Conservation (phyloP, 1,284 basidiomycete genomes). For the Ganoderma multipileum region DNA sequence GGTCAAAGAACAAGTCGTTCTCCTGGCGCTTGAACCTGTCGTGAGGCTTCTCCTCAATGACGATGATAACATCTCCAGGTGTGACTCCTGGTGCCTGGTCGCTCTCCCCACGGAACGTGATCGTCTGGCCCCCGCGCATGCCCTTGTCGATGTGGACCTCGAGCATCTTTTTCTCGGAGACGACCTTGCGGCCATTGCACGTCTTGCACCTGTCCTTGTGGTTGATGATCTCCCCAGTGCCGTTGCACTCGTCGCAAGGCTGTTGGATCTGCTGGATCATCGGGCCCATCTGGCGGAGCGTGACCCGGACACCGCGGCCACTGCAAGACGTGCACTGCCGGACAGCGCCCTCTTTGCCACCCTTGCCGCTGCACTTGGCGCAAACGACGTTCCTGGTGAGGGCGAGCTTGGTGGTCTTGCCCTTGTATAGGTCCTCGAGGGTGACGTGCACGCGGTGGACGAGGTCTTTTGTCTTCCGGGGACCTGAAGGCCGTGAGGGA, state of each 20-base stretch:
- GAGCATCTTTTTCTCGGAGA: constrained; percentile 96
- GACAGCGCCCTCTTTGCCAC: constrained; percentile 97
- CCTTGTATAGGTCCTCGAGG: constrained; percentile 98
- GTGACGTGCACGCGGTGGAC: constrained; percentile 96
- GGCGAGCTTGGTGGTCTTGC: constrained; percentile 98
- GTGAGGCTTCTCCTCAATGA: constrained; percentile 96
- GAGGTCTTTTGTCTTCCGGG: constrained; percentile 98
- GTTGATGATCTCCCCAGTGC: constrained; percentile 94
- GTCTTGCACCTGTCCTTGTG: constrained; percentile 91
- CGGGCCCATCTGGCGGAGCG: constrained; percentile 95
- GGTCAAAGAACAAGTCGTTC: constrained; percentile 89
- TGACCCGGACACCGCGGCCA: constrained; percentile 93
- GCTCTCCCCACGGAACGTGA: constrained; percentile 94
- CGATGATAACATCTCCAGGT: constrained; percentile 97
- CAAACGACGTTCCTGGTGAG: constrained; percentile 97
- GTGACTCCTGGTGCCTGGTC: constrained; percentile 93
- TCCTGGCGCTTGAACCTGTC: constrained; percentile 79
- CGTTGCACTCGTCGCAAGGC: constrained; percentile 92
- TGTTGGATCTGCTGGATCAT: constrained; percentile 99
- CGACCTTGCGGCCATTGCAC: constrained; percentile 96
- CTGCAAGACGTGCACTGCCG: constrained; percentile 81
- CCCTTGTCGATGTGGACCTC: constrained; percentile 99
- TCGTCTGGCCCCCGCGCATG: constrained; percentile 98
- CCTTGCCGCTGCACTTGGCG: constrained; percentile 92
- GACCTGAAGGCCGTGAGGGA: constrained; percentile 72